Base-by-base conservation (phyloP, 73 alveolate genomes). In the Paramecium primaurelia region DNA sequence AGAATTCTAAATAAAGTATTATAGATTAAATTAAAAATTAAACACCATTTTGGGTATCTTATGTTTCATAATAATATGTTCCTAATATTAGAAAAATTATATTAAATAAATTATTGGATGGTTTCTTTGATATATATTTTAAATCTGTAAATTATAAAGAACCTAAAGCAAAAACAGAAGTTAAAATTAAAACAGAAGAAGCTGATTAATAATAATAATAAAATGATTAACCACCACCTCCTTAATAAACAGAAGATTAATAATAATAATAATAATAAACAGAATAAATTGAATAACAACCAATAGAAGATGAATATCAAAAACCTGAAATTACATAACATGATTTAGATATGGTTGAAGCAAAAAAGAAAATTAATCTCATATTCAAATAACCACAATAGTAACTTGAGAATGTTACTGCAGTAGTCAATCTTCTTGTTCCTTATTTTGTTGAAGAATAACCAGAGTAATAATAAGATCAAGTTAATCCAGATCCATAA, bases 251-350 rank as follows among this genome's bases (percentile, higher is more conserved):
- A 14, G 34, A 73, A 37, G 37, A 73, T 3, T 34, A 73, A 9
- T 20, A 30, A 7, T 36, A 80, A 7, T 36, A 80, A 80, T 32
- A 40, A 45, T 44, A 80, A 20, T 64, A 59, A 3, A 36, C 44
- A n/a, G 71, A 45, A n/a, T 34, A 73, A 73, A 11, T 30, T 30
- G 40, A 73, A 34, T 34, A 73, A 37, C 20, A 73, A 11, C 87
- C 87, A 12, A n/a, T 26, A 2, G 47, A 80, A 18, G 91, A 80
- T 22, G 91, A 80, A 49, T 80, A 80, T 47, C 49, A 45, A 26
- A 80, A 80, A 80, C 91, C 91, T 0, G 91, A 80, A 47, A 80
- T 80, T 40, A 80, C 91, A 22, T 49, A 80, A 64, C 91, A 80
- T 80, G 91, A 80, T 49, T 45, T 80, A 36, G 91, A 80, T 10